phyloP scores from a whole-genome alignment of 768 basidiomycete genomes.

The Amanita rubescens region DNA sequence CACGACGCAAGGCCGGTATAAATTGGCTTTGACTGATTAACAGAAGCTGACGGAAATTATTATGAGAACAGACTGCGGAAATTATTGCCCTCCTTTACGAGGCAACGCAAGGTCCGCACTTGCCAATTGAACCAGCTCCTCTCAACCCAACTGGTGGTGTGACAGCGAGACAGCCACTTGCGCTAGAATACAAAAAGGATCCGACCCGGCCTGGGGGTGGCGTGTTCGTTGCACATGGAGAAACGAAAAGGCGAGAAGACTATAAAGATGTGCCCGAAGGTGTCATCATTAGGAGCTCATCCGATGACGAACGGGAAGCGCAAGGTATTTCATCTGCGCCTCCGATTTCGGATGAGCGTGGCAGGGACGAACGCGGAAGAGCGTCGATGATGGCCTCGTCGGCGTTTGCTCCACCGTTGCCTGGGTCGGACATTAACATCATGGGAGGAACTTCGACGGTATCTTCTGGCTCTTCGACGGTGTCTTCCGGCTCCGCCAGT shows the following conservation, averaged over 20 bases:
- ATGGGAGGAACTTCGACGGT: not conserved
- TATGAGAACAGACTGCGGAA: slow-evolving; percentile 66
- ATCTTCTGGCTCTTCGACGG: slow-evolving; percentile 2
- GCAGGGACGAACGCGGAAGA: slow-evolving; percentile 2
- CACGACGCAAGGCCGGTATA: slow-evolving; percentile 71
- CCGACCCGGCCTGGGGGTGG: slow-evolving; percentile 79
- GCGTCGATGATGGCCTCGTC: slow-evolving; percentile 3
- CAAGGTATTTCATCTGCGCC: slow-evolving; percentile 14
- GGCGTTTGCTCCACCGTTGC: slow-evolving; percentile 6
- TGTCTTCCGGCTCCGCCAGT: slow-evolving; percentile 12
- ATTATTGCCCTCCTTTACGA: slow-evolving; percentile 89
- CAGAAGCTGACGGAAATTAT: not conserved
- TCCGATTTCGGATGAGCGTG: slow-evolving; percentile 12
- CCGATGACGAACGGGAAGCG: slow-evolving; percentile 32
- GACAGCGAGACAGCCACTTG: slow-evolving; percentile 43
- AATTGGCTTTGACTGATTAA: slow-evolving; percentile 8
- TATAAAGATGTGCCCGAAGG: slow-evolving; percentile 50
- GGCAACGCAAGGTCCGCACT: slow-evolving; percentile 72
- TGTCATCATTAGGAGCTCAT: slow-evolving; percentile 41
- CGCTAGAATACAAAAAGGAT: slow-evolving; percentile 73
- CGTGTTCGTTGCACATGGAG: slow-evolving; percentile 64
- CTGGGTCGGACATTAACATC: not conserved
- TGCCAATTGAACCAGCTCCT: slow-evolving; percentile 48
- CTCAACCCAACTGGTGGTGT: slow-evolving; percentile 78
- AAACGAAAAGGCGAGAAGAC: slow-evolving; percentile 29